Evolutionary conservation across 148 eudicot genomes (phyloP).

Genomic region (Heliamphora exappendiculata): DNA sequence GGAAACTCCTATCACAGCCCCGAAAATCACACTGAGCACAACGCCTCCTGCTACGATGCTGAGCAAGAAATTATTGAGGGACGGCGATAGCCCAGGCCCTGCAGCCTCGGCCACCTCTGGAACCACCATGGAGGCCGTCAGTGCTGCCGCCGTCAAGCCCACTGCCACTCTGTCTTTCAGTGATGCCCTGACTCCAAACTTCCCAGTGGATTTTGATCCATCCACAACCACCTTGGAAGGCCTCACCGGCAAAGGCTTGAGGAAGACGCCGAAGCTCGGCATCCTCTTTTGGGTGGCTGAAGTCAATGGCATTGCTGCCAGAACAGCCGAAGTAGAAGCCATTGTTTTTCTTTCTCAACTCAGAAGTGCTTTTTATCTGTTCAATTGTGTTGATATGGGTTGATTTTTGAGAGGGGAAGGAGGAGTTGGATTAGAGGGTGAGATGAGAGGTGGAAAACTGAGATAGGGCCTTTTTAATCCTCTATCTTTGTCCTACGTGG

Average conservation of each 20-base stretch:
- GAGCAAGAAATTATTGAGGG: conserved; percentile 55
- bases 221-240: conserved; percentile 14
- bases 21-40: conserved; percentile 27
- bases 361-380: background rate
- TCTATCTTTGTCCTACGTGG: conserved; percentile 24
- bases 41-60: conserved; percentile 43
- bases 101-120: conserved; percentile 56
- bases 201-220: conserved; percentile 10
- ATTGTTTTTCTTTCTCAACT: conserved; percentile 7
- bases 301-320: conserved; percentile 29
- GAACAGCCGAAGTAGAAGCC: conserved; percentile 37
- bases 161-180: conserved; percentile 37
- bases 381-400: background rate
- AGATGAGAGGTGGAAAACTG: conserved; percentile 32
- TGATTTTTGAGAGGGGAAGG: background rate
- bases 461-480: background rate
- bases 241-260: conserved; percentile 31
- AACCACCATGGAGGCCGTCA: conserved; percentile 37
- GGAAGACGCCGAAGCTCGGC: conserved; percentile 15
- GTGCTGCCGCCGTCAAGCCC: conserved; percentile 33
- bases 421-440: conserved; percentile 13
- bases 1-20: conserved; percentile 37
- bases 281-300: conserved; percentile 24
- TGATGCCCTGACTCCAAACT: conserved; percentile 28
- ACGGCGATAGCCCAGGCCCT: conserved; percentile 27